phyloP scores from a whole-genome alignment of 306 rosid genomes.

The Coriaria nepalensis region DNA sequence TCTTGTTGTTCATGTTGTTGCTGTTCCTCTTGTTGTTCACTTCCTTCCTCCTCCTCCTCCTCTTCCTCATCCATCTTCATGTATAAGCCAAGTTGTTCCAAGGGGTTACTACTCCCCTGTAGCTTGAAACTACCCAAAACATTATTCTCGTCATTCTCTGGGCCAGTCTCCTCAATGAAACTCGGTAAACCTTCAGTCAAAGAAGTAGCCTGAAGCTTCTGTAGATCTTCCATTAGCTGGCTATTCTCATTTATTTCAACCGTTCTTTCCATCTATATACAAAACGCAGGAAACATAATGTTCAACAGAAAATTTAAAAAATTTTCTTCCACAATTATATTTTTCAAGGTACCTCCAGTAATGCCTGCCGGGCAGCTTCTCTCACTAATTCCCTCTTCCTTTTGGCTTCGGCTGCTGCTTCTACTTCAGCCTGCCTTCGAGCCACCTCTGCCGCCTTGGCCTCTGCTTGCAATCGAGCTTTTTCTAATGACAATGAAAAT shows the following conservation, averaged over 20 bases:
- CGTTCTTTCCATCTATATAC: conserved; percentile 72
- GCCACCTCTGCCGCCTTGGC: conserved; percentile 96
- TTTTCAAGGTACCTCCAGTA: conserved; percentile 45
- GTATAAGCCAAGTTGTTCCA: conserved; percentile 70
- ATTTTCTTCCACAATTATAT: conserved; percentile 4
- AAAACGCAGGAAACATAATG: too few species aligned
- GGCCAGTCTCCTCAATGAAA: conserved; percentile 42
- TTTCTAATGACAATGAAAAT: conserved; percentile 35
- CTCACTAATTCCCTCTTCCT: conserved; percentile 75
- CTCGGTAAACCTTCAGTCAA: conserved; percentile 30
- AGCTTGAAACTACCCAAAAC: conserved; percentile 55
- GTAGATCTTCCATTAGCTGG: conserved; percentile 72
- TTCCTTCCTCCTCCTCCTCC: conserved; percentile 49
- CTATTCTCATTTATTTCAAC: conserved; percentile 72
- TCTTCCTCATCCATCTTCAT: conserved; percentile 72
- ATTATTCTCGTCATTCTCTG: conserved; percentile 31
- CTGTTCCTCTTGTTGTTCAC: too few species aligned
- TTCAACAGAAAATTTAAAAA: background rate
- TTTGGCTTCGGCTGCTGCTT: conserved; percentile 72
- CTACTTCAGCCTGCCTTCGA: conserved; percentile 59
- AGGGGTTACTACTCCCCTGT: conserved; percentile 51
- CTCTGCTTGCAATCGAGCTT: conserved; percentile 88
- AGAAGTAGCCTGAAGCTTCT: conserved; percentile 50
- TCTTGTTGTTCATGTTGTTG: too few species aligned
- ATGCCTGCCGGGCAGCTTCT: conserved; percentile 89